phyloP scores from a whole-genome alignment of 2,329 filamentous ascomycete species.

The Talaromyces rugulosus region DNA sequence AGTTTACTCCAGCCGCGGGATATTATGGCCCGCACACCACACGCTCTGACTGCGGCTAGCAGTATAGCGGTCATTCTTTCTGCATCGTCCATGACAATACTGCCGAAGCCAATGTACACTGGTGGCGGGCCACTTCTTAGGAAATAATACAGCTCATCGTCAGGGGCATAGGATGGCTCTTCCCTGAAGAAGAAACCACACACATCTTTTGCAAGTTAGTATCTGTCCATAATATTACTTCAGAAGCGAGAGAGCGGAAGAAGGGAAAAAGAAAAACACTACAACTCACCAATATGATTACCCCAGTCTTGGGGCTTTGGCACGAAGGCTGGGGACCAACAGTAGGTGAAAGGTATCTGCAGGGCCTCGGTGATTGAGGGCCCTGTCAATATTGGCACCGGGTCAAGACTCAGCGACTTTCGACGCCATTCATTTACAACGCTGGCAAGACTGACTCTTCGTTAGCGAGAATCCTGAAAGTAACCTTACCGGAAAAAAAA shows the following conservation, averaged over 20 bases:
- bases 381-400: slow-evolving; percentile 75
- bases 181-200: slow-evolving; percentile 46
- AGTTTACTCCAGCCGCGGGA: slow-evolving; percentile 51
- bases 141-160: slow-evolving; percentile 39
- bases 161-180: slow-evolving; percentile 30
- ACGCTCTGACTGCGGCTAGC: slow-evolving; percentile 43
- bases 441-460: slow-evolving; percentile 46
- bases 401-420: slow-evolving; percentile 68
- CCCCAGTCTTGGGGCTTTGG: slow-evolving; percentile 75
- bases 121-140: slow-evolving; percentile 46
- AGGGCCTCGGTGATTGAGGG: slow-evolving; percentile 73
- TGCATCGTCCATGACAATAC: slow-evolving; percentile 53
- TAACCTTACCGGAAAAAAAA: neutral
- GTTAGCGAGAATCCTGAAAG: neutral
- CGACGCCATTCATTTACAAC: slow-evolving; percentile 78
- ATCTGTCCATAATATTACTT: no score
- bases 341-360: slow-evolving; percentile 83
- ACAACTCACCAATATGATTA: slow-evolving; percentile 54
- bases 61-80: slow-evolving; percentile 42
- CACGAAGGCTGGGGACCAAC: slow-evolving; percentile 78
- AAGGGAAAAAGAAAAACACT: slow-evolving; percentile 8
- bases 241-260: no score
- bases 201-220: slow-evolving; percentile 18
- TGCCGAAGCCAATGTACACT: slow-evolving; percentile 56
- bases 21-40: slow-evolving; percentile 50